Base-by-base conservation (phyloP, 1,139 yeast species). In the Candida tropicalis region DNA sequence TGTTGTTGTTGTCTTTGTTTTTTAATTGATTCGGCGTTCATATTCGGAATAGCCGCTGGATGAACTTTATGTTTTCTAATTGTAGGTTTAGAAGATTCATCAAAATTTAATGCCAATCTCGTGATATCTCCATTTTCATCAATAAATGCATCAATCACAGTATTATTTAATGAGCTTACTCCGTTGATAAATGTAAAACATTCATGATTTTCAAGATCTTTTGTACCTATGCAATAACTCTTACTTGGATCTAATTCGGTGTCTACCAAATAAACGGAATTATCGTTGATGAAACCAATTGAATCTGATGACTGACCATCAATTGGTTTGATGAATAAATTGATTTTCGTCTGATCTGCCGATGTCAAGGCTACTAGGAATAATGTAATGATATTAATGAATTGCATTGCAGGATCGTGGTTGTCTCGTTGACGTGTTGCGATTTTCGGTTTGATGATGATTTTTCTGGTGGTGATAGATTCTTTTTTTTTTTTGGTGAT, bases 171-270 rank as follows among this genome's bases (percentile, higher is more conserved):
- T 12, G 54, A 22, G 10, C 35, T 42, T 8, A 36, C 20, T 2
- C 48, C 46, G 23, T 40, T 41, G 2, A 47, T 35, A 31, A 59
- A 65, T 2, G 61, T 55, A 45, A 71, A 67, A 41, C 77, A 72
- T 23, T 61, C 64, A 31, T 62, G 64, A 42, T 56, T 53, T 3
- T 56, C 47, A 4, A 66, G 31, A 27, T 60, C 68, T 2, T 53
- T 46, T 5, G 73, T 65, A 2, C 73, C 72, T 10, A 70, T 45
- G 46, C 75, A 69, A 49, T 59, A 61, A 17, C 41, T 40, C n/a
- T 41, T 23, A 8, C 25, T 25, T 9, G 41, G 32, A 12, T 45
- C 33, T 25, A 47, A 36, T 11, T 24, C 32, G 5, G 15, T 15
- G 4, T 39, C 46, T 22, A 41, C 38, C 12, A 47, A 38, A 24